Evolutionary conservation across 106 monocot genomes (phyloP), one percentile per base, ranked within the genome.

Genomic region (Chionographis japonica): DNA sequence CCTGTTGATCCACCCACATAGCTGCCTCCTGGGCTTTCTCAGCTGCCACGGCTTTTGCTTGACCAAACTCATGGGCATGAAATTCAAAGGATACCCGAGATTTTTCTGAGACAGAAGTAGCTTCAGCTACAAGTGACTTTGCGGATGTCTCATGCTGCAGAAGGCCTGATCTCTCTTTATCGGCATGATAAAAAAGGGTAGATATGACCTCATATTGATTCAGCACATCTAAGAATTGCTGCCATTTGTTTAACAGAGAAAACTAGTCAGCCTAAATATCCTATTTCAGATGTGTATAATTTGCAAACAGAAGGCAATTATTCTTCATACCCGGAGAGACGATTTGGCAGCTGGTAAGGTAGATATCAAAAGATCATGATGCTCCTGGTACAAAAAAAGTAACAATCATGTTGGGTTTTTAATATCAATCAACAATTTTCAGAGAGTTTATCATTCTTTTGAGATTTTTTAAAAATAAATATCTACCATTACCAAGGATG

Each of bases 311-410:
- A 42, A 49, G 7, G 39, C 8, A 57, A 70, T 58, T 8, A 37
- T 37, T 40, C 54, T 20, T 15, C 71, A 74, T 86, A 98, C 98
- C 85, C 81, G 85, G 49, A 98, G 70, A 67, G 90, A 64, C 75
- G 83, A 78, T 75, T 83, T 79, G 43, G 80, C 83, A 70, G 85
- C 85, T 65, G 93, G 98, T 63, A 98, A 75, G 55, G 78, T 85
- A 67, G 87, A 52, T 57, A 88, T 39, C 63, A 98, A 68, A 73
- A 98, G 92, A 89, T 93, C 98, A 76, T 85, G 93, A 85, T 98
- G 87, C 79, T 98, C 98, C 98, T 98, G 77, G 15, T 61, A 72
- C 9, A 67, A 40, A 56, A 8, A 40, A 54, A 65, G 37, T 5
- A 15, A 65, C 9, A 16, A 16, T 46, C 2, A 54, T 49, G 54